phyloP scores from a whole-genome alignment of 202 grass and related monocot genomes.

The Setaria viridis region DNA sequence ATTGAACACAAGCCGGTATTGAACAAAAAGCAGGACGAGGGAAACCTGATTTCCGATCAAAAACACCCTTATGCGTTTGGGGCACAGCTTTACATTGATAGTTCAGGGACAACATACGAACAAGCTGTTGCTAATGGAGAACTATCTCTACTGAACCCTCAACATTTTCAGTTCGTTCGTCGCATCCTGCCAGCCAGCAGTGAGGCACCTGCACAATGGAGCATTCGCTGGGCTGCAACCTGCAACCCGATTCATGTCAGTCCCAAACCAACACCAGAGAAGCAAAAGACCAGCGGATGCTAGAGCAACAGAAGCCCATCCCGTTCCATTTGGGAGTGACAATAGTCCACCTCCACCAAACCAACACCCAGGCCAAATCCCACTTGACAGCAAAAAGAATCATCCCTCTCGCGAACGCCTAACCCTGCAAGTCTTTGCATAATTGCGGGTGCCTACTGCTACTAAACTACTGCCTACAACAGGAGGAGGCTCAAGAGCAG shows the following conservation, averaged over 20 bases:
- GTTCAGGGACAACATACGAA: neutral
- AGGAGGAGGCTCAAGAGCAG: constrained; percentile 54
- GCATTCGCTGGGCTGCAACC: neutral
- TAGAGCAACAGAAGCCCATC: constrained; percentile 29
- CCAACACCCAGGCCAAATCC: constrained; percentile 38
- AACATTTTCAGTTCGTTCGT: neutral
- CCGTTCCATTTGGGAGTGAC: constrained; percentile 27
- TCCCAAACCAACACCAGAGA: constrained; percentile 31
- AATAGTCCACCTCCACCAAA: constrained; percentile 9
- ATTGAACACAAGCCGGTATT: too few relatives aligned
- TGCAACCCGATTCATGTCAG: neutral
- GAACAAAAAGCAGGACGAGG: too few relatives aligned
- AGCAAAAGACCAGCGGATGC: neutral
- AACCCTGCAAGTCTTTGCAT: constrained; percentile 35
- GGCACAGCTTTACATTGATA: neutral
- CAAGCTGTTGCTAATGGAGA: neutral
- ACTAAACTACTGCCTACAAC: constrained; percentile 54
- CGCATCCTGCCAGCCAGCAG: neutral
- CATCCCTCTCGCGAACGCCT: constrained; percentile 36
- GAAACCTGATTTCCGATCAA: neutral
- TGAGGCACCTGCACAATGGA: neutral
- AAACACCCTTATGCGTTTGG: neutral
- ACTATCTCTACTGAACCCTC: neutral
- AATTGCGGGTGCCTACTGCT: constrained; percentile 15
- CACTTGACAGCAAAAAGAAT: constrained; percentile 51